Percentiles rank a stretch among this genome's conserved stretches.
Evolutionary conservation across 768 basidiomycete species (phyloP).

Genomic region (Trametes cingulata): DNA sequence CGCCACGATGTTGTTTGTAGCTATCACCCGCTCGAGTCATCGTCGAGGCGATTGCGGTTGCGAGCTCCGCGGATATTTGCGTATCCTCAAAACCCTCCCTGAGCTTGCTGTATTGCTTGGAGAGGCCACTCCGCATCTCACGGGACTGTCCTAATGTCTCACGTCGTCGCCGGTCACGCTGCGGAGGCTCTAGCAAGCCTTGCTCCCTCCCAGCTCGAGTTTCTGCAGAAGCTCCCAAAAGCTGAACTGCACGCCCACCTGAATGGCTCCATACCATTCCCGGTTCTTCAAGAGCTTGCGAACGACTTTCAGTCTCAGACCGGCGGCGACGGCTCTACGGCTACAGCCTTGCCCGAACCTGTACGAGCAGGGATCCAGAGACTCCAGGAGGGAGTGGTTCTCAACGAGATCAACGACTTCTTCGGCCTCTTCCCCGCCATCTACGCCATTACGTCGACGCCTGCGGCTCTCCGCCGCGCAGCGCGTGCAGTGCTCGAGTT

Average conservation of each 20-base stretch:
- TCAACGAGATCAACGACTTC: conserved; percentile 68
- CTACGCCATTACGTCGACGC: conserved; percentile 72
- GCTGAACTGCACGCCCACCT: conserved; percentile 87
- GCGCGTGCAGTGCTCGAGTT: conserved; percentile 64
- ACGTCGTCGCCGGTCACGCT: conserved; percentile 34
- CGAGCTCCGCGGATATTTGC: too few species aligned
- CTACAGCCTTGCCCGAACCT: conserved; percentile 15
- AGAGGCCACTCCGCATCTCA: background rate
- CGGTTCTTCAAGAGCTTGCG: conserved; percentile 63
- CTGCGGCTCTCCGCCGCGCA: conserved; percentile 51
- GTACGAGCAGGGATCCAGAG: conserved; percentile 46
- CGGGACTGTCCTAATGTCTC: background rate
- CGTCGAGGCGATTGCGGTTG: too few species aligned
- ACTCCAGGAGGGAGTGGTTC: conserved; percentile 40
- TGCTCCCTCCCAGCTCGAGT: conserved; percentile 49
- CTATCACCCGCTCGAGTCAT: too few species aligned
- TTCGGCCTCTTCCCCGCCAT: conserved; percentile 77
- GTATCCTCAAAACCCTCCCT: background rate
- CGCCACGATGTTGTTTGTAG: too few species aligned
- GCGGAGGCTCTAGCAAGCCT: conserved; percentile 57
- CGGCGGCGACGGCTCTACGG: background rate
- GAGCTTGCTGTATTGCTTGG: too few species aligned
- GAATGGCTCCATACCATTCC: conserved; percentile 79
- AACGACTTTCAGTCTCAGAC: conserved; percentile 32
- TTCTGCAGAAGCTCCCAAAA: conserved; percentile 68